These are phyloP conservation scores for Rutstroemia sp. DNA, from an alignment of 2,329 filamentous ascomycete species.

Conservation along the genomic window DNA sequence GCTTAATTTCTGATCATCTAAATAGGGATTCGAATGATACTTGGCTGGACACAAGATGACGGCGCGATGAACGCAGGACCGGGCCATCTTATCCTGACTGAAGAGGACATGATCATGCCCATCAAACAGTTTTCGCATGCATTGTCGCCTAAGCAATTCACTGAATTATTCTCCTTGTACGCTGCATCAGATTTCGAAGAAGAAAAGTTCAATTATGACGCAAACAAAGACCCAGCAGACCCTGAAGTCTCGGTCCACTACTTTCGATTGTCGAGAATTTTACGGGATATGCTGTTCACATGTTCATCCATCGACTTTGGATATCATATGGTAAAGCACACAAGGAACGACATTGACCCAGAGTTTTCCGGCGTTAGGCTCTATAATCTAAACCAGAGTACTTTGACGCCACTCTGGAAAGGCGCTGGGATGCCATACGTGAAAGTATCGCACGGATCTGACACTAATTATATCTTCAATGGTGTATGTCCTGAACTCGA, in stretches of 20 bases:
- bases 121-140: background rate
- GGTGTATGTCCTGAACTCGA: conserved; percentile 9
- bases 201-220: background rate
- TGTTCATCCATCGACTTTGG: conserved; percentile 2
- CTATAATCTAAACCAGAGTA: conserved; percentile 1
- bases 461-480: conserved; percentile 13
- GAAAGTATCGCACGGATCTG: conserved; percentile 6
- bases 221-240: background rate
- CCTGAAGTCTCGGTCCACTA: background rate
- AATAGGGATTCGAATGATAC: conserved; percentile 1
- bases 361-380: background rate
- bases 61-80: conserved; percentile 2
- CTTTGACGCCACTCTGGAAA: conserved; percentile 3
- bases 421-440: conserved; percentile 8
- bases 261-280: background rate
- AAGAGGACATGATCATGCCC: background rate
- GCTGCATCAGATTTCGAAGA: background rate
- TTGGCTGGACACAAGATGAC: conserved; percentile 8
- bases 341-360: background rate
- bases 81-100: background rate
- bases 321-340: conserved; percentile 2
- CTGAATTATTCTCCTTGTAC: background rate
- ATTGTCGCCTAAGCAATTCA: background rate
- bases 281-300: background rate
- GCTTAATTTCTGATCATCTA: background rate